Evolutionary conservation across 1,284 basidiomycete genomes (phyloP), one percentile per base, ranked within the genome.

Genomic region (Naganishia sp.): DNA sequence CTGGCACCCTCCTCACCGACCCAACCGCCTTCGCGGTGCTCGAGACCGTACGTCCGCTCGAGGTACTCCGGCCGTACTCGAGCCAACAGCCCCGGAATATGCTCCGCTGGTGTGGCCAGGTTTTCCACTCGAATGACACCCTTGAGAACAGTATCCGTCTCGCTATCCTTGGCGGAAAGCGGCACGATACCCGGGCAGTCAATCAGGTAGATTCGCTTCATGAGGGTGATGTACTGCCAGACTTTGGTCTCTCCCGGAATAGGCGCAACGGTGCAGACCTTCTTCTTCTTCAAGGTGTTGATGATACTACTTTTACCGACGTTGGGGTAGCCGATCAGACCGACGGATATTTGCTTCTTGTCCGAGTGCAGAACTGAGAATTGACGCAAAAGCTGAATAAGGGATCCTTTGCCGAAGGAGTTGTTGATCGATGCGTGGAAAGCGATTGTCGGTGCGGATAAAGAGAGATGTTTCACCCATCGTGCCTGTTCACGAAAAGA

Each of bases 401-500:
- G 87, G 39, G 94, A 93, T 39, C 95, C 96, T 81, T 98, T 98
- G 70, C 94, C 95, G 75, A 98, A 99, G 4, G 95, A 97, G 82
- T 99, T 95, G 80, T 96, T 98, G 69, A 96, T 94, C 17, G 93
- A 96, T 1, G 96, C 96, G 78, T 99, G 96, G 84, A 98, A 98
- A 1, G 95, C 95, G 71, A 99, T 89, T 2, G 94, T 97, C 7
- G 95, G 95, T 73, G 92, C 94, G 65, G 88, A 89, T 64, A 94
- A 90, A 0, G 94, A 96, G 21, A 99, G 86, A 76, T 97, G 89
- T 81, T 96, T 91, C 73, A 98, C 92, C 83, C 97, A 98, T 58
- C 95, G 90, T 68, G 94, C 93, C 94, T 96, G 72, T 42, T 56
- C 28, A 58, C 58, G 18, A 61, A 32, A 61, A 54, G 35, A 41